Percentiles rank a stretch among this genome's conserved stretches.
Conservation (phyloP, 192 early-diverging fungal genomes). For the Backusella mclennaniae region DNA sequence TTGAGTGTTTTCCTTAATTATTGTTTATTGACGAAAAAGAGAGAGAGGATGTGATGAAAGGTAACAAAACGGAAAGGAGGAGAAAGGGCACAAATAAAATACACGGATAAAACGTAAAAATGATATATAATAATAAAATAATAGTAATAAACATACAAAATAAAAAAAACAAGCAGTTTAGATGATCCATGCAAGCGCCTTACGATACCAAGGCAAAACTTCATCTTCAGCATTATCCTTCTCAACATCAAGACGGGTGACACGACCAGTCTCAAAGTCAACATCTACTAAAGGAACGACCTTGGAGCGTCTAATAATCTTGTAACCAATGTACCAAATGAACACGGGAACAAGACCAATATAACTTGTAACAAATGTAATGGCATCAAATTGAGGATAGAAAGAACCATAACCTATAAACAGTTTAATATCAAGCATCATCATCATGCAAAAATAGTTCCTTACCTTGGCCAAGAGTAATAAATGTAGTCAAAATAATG, state of each 20-base stretch:
- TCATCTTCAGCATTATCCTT: constrained; percentile 9
- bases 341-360: constrained; percentile 58
- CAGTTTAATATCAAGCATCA: too few species aligned
- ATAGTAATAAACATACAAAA: neutral
- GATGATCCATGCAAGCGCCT: neutral
- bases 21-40: neutral
- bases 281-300: constrained; percentile 57
- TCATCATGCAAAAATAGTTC: too few species aligned
- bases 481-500: constrained; percentile 53
- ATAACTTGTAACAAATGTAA: constrained; percentile 54
- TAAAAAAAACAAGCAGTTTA: neutral
- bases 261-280: constrained; percentile 59
- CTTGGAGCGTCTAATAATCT: constrained; percentile 53
- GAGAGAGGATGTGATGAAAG: neutral
- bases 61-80: neutral
- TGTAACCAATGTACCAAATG: constrained; percentile 59
- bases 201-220: constrained; percentile 6
- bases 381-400: constrained; percentile 49
- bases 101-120: neutral
- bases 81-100: neutral
- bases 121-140: neutral
- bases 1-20: neutral
- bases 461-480: constrained; percentile 59
- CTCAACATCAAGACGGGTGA: constrained; percentile 26
- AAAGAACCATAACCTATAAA: constrained; percentile 45